Conservation (phyloP, 2,329 filamentous ascomycete species). For the Lachnellula cervina region DNA sequence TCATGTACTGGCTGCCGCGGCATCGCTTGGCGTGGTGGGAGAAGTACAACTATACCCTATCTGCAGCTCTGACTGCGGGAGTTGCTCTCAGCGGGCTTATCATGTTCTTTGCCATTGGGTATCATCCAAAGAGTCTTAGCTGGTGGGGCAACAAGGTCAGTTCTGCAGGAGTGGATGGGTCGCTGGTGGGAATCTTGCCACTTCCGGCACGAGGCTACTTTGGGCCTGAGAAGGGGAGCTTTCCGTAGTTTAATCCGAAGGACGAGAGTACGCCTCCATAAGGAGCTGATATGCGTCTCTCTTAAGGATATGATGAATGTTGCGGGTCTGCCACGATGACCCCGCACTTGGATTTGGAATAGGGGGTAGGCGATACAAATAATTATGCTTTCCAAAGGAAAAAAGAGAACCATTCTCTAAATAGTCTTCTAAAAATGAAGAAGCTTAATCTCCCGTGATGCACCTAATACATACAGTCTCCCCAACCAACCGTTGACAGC, state of each 20-base stretch:
- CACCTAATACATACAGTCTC: no score
- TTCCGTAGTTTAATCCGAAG: constrained; percentile 1
- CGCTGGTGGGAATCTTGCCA: constrained; percentile 24
- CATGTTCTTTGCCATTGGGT: constrained; percentile 41
- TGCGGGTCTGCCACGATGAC: no score
- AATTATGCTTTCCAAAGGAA: no score
- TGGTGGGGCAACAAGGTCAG: constrained; percentile 46
- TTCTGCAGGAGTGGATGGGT: constrained; percentile 31
- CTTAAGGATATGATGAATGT: no score
- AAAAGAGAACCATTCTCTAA: no score
- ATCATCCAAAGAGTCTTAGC: constrained; percentile 33
- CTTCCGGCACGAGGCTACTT: constrained; percentile 34
- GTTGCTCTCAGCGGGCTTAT: constrained; percentile 39
- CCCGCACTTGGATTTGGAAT: no score
- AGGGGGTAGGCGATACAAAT: no score
- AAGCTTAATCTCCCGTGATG: no score
- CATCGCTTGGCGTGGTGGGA: constrained; percentile 40
- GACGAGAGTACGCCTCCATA: no score
- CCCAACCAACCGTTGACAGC: no score
- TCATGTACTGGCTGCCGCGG: constrained; percentile 41
- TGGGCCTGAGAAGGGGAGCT: constrained; percentile 25
- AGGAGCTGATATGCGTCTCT: no score
- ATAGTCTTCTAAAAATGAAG: no score
- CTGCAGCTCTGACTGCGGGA: constrained; percentile 39
- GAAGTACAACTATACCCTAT: constrained; percentile 44